Evolutionary conservation across 2,329 filamentous ascomycete species (phyloP).

Genomic region (Eurotiales sp.): DNA sequence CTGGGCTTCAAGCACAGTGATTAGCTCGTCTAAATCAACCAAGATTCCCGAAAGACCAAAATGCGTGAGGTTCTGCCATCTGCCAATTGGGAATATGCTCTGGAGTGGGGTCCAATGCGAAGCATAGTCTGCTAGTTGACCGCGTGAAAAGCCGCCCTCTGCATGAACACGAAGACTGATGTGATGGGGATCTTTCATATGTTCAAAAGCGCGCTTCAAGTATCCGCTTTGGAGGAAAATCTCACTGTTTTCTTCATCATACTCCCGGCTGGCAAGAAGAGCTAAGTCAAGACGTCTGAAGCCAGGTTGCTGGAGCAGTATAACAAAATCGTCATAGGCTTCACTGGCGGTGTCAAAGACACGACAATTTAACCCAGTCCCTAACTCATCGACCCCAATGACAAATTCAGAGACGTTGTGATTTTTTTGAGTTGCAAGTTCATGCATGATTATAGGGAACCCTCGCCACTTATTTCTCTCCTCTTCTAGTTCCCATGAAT

Average conservation of each 20-base stretch:
- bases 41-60: slow-evolving; percentile 29
- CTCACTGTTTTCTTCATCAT: background rate
- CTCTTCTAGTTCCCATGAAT: slow-evolving; percentile 17
- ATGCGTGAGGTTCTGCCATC: slow-evolving; percentile 26
- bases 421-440: slow-evolving; percentile 21
- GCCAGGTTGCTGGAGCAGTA: slow-evolving; percentile 21
- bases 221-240: background rate
- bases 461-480: slow-evolving; percentile 25
- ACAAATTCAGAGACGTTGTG: slow-evolving; percentile 31
- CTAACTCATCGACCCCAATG: slow-evolving; percentile 27
- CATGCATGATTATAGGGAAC: slow-evolving; percentile 26
- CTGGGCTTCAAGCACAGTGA: slow-evolving; percentile 25
- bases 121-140: background rate
- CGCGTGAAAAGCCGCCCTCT: background rate
- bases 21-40: slow-evolving; percentile 23
- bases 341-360: slow-evolving; percentile 25
- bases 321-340: slow-evolving; percentile 23
- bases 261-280: slow-evolving; percentile 17
- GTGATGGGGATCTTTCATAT: background rate
- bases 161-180: background rate
- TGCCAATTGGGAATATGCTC: slow-evolving; percentile 28
- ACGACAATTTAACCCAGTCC: slow-evolving; percentile 29
- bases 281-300: slow-evolving; percentile 27
- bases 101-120: slow-evolving; percentile 16
- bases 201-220: background rate